These are phyloP conservation scores for Naganishia liquefaciens DNA, from an alignment of 1,284 basidiomycete species.

Conservation along the genomic window DNA sequence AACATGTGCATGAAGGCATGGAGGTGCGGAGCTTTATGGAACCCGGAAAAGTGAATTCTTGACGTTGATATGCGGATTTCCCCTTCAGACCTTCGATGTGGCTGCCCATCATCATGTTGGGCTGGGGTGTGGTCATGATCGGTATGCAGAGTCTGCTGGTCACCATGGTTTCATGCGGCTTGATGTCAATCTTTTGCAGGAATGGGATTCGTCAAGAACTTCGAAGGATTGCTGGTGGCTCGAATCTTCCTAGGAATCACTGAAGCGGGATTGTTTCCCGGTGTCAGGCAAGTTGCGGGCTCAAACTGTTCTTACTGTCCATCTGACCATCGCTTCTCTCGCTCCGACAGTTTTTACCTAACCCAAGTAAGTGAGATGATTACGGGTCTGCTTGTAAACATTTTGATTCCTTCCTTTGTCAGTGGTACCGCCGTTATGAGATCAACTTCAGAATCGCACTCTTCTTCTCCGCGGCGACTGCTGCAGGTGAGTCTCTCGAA, in stretches of 20 bases:
- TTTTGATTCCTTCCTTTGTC: constrained; percentile 7
- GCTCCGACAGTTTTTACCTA: too few relatives aligned
- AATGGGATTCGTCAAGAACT: constrained; percentile 53
- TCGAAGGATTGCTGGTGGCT: constrained; percentile 45
- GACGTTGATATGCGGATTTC: not conserved
- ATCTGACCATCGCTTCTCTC: constrained; percentile 29
- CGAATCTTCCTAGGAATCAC: constrained; percentile 44
- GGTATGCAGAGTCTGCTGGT: constrained; percentile 21
- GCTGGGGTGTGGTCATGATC: constrained; percentile 54
- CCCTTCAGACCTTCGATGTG: constrained; percentile 37
- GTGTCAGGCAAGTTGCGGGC: constrained; percentile 38
- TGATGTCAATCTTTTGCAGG: not conserved
- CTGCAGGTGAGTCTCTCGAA: constrained; percentile 36
- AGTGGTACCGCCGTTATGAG: constrained; percentile 44
- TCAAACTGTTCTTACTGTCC: not conserved
- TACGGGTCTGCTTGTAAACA: too few relatives aligned
- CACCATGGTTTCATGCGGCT: not conserved
- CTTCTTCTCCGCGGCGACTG: constrained; percentile 52
- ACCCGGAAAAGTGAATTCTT: not conserved
- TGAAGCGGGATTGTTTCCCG: constrained; percentile 47
- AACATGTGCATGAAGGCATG: constrained; percentile 59
- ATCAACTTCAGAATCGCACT: constrained; percentile 47
- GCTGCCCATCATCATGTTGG: constrained; percentile 46
- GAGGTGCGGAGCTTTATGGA: constrained; percentile 11
- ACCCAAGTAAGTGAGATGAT: too few relatives aligned